phyloP scores from a whole-genome alignment of 345 rosid species.

The Mercurialis annua region DNA sequence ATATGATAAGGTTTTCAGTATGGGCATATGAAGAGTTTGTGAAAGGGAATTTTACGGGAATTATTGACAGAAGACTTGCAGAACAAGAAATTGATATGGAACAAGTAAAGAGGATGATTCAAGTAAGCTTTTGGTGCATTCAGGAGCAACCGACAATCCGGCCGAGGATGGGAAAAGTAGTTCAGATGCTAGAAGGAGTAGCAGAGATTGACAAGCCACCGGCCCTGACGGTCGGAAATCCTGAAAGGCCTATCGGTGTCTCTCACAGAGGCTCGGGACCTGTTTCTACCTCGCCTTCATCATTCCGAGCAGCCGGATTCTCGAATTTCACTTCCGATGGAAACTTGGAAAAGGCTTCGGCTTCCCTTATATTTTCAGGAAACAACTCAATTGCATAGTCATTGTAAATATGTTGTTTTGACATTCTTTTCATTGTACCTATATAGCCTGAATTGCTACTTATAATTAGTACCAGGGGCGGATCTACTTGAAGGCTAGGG shows the following conservation, averaged over 20 bases:
- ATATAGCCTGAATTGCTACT: no score
- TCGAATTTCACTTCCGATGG: conserved; percentile 38
- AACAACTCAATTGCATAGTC: no score
- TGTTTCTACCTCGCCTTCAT: conserved; percentile 42
- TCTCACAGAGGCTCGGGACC: conserved; percentile 42
- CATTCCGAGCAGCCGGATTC: conserved; percentile 34
- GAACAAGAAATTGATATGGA: conserved; percentile 17
- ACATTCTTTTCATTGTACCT: no score
- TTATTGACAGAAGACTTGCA: conserved; percentile 14
- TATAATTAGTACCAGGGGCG: no score
- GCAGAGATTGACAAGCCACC: conserved; percentile 47
- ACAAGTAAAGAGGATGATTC: conserved; percentile 20
- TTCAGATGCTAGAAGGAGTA: conserved; percentile 41
- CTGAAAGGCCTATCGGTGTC: conserved; percentile 29
- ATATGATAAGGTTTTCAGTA: conserved; percentile 47
- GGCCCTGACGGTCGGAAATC: conserved; percentile 33
- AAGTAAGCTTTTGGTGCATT: conserved; percentile 30
- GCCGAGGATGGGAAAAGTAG: conserved; percentile 29
- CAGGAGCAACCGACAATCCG: conserved; percentile 28
- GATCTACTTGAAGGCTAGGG: no score
- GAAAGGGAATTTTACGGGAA: conserved; percentile 12
- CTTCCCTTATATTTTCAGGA: conserved; percentile 15
- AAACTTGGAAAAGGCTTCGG: conserved; percentile 34
- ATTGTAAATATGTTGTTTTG: no score
- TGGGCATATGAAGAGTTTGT: conserved; percentile 67